Conservation (phyloP, 345 rosid species). For the Hirschfeldia incana region DNA sequence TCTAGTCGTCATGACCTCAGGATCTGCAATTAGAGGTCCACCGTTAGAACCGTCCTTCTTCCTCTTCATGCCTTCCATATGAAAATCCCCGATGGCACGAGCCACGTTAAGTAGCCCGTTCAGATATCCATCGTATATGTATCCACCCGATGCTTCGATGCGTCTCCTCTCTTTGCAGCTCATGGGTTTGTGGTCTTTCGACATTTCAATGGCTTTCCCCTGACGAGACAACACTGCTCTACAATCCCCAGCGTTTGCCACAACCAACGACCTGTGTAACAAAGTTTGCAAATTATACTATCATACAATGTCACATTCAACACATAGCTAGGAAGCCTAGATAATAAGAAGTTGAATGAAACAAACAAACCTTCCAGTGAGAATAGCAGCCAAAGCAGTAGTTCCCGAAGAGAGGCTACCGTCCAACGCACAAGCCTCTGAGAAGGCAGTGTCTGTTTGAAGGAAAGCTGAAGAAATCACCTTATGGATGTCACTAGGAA, state of each 20-base stretch:
- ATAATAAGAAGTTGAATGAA: conserved; percentile 6
- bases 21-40: conserved; percentile 87
- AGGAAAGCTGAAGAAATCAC: conserved; percentile 76
- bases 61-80: conserved; percentile 80
- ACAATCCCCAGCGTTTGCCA: conserved; percentile 94
- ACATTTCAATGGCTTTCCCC: conserved; percentile 85
- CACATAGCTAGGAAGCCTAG: neutral
- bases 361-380: conserved; percentile 62
- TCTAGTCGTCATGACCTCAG: conserved; percentile 61
- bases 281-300: too few relatives aligned
- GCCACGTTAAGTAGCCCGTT: conserved; percentile 82
- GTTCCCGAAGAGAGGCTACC: conserved; percentile 79
- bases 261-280: conserved; percentile 69
- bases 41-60: conserved; percentile 44
- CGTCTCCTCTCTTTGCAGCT: conserved; percentile 61
- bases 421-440: conserved; percentile 67
- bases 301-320: too few relatives aligned
- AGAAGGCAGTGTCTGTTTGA: conserved; percentile 82
- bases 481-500: conserved; percentile 68
- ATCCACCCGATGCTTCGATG: conserved; percentile 78
- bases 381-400: conserved; percentile 82
- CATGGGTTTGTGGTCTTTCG: conserved; percentile 83
- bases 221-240: conserved; percentile 79
- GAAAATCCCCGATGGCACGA: conserved; percentile 95
- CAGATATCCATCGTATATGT: conserved; percentile 65